These are phyloP conservation scores for Stereum hirsutum DNA, from an alignment of 1,284 basidiomycete genomes.

Conservation along the genomic window DNA sequence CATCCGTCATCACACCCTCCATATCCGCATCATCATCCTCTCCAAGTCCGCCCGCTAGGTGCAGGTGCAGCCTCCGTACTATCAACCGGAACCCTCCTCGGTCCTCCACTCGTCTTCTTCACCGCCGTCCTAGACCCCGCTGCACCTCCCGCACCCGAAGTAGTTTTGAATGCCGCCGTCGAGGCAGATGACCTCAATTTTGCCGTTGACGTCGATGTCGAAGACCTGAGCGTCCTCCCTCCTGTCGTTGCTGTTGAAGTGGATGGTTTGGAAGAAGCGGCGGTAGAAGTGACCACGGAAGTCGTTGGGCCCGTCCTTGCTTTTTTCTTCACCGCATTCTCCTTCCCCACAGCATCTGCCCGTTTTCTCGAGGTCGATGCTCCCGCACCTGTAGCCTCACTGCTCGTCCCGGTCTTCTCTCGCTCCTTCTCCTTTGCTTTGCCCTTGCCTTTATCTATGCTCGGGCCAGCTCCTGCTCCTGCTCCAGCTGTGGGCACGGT, in stretches of 20 bases:
- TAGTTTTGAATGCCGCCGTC: conserved; percentile 22
- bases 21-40: no score
- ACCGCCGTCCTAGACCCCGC: no score
- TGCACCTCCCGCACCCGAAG: no score
- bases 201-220: conserved; percentile 5
- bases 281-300: neutral
- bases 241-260: neutral
- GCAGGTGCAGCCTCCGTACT: conserved; percentile 54
- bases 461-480: neutral
- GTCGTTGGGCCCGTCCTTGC: conserved; percentile 7
- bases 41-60: no score
- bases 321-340: conserved; percentile 11
- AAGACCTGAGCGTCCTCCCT: conserved; percentile 6
- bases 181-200: no score
- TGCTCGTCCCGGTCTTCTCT: neutral
- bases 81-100: conserved; percentile 46
- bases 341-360: conserved; percentile 8
- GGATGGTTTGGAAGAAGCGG: neutral
- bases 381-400: neutral
- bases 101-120: no score
- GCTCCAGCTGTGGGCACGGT: neutral
- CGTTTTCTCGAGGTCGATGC: neutral
- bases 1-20: no score
- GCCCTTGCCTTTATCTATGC: neutral
- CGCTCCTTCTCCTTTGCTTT: conserved; percentile 7